Evolutionary conservation across 768 basidiomycete species (phyloP).

Genomic region (Boletus bicolor): DNA sequence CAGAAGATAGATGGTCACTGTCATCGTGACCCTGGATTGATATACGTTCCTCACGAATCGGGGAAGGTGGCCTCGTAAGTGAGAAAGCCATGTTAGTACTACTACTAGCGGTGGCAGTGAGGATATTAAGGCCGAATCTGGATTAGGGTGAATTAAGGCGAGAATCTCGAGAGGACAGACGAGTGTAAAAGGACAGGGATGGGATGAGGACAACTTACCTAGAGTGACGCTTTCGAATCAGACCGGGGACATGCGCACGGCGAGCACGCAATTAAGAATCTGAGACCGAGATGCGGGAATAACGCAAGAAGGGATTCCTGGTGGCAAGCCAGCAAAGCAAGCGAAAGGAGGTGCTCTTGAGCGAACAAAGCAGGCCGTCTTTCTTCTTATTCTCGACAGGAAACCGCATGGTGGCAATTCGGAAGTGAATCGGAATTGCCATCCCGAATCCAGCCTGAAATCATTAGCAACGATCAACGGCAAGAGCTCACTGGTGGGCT

Average conservation of each 20-base stretch:
- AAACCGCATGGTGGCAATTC: constrained; percentile 2
- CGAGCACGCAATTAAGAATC: neutral
- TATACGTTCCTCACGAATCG: constrained; percentile 24
- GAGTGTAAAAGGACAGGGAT: neutral
- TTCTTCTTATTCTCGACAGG: constrained; percentile 15
- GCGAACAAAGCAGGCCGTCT: neutral
- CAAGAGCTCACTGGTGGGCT: neutral
- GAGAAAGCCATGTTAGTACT: constrained; percentile 33
- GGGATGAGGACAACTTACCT: neutral
- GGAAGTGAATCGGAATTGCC: constrained; percentile 9
- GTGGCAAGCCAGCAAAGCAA: neutral
- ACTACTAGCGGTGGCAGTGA: constrained; percentile 10
- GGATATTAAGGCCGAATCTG: constrained; percentile 8
- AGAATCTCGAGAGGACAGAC: neutral
- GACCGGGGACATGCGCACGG: neutral
- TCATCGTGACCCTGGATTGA: constrained; percentile 21
- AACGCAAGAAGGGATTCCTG: neutral
- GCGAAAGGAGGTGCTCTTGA: neutral
- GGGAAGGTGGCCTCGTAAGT: constrained; percentile 34
- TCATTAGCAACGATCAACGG: neutral
- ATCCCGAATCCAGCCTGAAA: constrained; percentile 14
- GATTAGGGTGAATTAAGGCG: neutral
- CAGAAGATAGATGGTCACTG: constrained; percentile 35
- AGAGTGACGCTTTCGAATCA: constrained; percentile 7
- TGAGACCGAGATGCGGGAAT: neutral